Conservation (phyloP, 2,329 filamentous ascomycete species). For the Mycosphaerella sp. region DNA sequence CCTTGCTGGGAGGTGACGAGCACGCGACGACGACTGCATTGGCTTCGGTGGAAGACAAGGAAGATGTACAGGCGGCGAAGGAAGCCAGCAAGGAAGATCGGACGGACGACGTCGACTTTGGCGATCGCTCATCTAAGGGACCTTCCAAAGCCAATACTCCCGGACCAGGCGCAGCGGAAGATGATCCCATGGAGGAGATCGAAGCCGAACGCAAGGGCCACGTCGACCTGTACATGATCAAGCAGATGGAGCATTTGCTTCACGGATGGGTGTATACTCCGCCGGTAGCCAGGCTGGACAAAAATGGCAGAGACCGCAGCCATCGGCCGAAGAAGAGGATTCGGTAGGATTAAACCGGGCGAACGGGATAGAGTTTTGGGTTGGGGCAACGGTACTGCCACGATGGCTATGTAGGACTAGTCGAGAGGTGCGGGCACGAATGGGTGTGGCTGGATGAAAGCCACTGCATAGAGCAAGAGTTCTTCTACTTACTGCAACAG, state of each 20-base stretch:
- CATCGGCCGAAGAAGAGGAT: conserved; percentile 32
- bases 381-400: background rate
- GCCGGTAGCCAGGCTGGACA: conserved; percentile 32
- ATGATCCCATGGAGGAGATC: conserved; percentile 40
- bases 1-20: conserved; percentile 63
- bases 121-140: conserved; percentile 47
- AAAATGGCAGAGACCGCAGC: conserved; percentile 33
- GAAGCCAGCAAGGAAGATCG: conserved; percentile 80
- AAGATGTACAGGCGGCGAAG: conserved; percentile 83
- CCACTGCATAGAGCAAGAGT: conserved; percentile 12
- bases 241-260: conserved; percentile 28
- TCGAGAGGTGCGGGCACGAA: background rate
- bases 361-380: background rate
- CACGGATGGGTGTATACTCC: conserved; percentile 32
- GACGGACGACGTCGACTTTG: conserved; percentile 76
- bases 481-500: background rate
- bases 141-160: conserved; percentile 37
- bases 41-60: conserved; percentile 83
- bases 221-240: conserved; percentile 55
- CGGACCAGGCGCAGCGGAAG: conserved; percentile 30
- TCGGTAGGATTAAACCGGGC: conserved; percentile 15
- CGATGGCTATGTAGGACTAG: conserved; percentile 1
- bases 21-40: conserved; percentile 63
- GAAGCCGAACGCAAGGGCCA: conserved; percentile 57
- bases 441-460: background rate